phyloP scores from a whole-genome alignment of 164 flowering plant genomes.

The Stephania yunnanensis region DNA sequence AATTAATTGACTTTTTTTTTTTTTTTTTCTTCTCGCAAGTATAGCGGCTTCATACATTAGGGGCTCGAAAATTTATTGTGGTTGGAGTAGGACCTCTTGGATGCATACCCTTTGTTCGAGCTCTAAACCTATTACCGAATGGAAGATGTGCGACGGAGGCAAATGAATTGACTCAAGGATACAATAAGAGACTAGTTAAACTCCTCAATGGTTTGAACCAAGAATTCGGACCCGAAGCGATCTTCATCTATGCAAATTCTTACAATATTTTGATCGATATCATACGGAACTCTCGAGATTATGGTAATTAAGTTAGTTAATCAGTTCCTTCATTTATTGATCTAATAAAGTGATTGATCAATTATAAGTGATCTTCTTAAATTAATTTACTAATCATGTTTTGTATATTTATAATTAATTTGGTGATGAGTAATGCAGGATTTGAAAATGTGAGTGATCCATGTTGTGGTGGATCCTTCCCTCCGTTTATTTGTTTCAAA shows the following conservation, averaged over 20 bases:
- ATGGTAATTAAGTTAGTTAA: constrained; percentile 30
- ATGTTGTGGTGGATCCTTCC: constrained; percentile 56
- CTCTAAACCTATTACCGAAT: constrained; percentile 28
- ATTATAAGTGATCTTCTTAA: too few species aligned
- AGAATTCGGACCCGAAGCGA: constrained; percentile 34
- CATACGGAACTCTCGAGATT: constrained; percentile 27
- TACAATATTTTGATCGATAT: constrained; percentile 36
- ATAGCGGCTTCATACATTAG: constrained; percentile 45
- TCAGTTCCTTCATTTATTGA: too few species aligned
- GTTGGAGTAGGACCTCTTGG: constrained; percentile 68
- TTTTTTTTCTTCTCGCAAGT: too few species aligned
- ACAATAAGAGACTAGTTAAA: constrained; percentile 34
- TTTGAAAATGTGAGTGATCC: constrained; percentile 46
- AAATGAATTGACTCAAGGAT: constrained; percentile 36
- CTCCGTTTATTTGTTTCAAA: constrained; percentile 48
- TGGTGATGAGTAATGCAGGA: constrained; percentile 24
- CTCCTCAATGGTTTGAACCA: constrained; percentile 29
- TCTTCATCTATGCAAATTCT: constrained; percentile 52
- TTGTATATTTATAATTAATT: too few species aligned
- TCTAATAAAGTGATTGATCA: too few species aligned
- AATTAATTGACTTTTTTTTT: neutral
- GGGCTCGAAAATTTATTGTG: constrained; percentile 50
- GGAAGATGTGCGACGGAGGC: constrained; percentile 38
- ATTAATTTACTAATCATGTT: too few species aligned
- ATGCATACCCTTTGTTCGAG: constrained; percentile 66